Evolutionary conservation across 495 filamentous ascomycete genomes (phyloP).

Genomic region (Ramalina peruviana): DNA sequence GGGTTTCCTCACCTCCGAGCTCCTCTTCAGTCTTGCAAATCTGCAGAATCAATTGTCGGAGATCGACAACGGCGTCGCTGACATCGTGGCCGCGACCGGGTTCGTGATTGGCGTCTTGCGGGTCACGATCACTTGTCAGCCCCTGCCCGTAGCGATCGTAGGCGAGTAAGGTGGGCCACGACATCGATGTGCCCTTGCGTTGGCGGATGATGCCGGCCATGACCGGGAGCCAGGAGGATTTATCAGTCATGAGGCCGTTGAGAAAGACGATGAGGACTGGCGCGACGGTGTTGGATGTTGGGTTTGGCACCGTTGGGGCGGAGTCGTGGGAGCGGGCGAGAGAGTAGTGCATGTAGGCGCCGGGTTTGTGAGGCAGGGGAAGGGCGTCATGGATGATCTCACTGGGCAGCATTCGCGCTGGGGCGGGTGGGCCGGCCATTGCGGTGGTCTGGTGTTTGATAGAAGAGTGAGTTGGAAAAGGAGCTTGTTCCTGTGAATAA

Average conservation of each 20-base stretch:
- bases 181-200: constrained; percentile 3
- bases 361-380: constrained; percentile 19
- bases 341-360: constrained; percentile 18
- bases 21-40: constrained; percentile 18
- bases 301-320: not conserved
- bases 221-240: constrained; percentile 33
- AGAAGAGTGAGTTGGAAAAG: no score
- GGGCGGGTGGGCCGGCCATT: constrained; percentile 6
- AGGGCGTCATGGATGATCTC: constrained; percentile 11
- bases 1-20: constrained; percentile 9
- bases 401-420: constrained; percentile 11
- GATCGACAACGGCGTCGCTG: constrained; percentile 30
- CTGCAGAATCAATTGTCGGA: constrained; percentile 35
- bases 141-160: constrained; percentile 57
- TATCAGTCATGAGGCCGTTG: constrained; percentile 43
- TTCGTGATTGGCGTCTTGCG: constrained; percentile 29
- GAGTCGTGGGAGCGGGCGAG: constrained; percentile 12
- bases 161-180: constrained; percentile 35
- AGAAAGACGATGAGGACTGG: constrained; percentile 41
- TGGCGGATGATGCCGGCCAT: constrained; percentile 28
- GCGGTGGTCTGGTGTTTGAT: no score
- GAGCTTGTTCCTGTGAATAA: no score
- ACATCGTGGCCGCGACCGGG: constrained; percentile 40
- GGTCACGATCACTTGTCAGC: constrained; percentile 37
- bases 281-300: no score